Evolutionary conservation across 805 yeast species (phyloP), one percentile per base, ranked within the genome.

Genomic region (Lipomyces lipofer): DNA sequence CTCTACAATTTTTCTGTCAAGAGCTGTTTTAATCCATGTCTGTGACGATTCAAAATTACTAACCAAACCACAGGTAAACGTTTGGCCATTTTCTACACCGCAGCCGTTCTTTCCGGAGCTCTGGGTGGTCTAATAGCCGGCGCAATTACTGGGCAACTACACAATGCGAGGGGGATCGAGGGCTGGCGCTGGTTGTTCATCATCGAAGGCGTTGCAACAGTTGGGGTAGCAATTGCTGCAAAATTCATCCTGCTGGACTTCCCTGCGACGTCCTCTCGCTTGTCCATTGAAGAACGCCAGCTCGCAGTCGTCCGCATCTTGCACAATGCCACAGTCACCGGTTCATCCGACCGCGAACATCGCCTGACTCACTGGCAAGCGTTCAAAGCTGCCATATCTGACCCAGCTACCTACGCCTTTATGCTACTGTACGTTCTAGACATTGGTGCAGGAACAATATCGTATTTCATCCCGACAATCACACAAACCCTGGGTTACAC

Each of bases 391-490:
- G 47, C 54, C 7, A 21, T 32, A 17, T 15, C 13, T 15, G 63
- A 57, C 40, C 54, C 49, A 39, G 47, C 55, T 6, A 47, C 55
- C 19, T 58, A 58, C 44, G 19, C 52, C 13, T 48, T 51, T 29
- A 28, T 39, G 17, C 27, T 59, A 15, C 33, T 58, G 30, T 48
- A 46, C 51, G 54, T 47, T 25, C 43, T 54, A 33, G 53, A 54
- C 35, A 46, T 47, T 12, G 46, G 62, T 2, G 51, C 56, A 13
- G 58, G 54, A 25, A 47, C 54, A 13, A 44, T 79, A 39, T 78
- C 82, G 5, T 77, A 80, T 64, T 81, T 79, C 67, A 81, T 80
- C 72, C 85, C 85, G 28, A 73, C 83, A 0, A 79, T 81, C 30
- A 82, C 81, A 13, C 63, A 72, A 58, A 78, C 84, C 13, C 70